Conservation (phyloP, 805 yeast genomes). For the Nakazawaea peltata region DNA sequence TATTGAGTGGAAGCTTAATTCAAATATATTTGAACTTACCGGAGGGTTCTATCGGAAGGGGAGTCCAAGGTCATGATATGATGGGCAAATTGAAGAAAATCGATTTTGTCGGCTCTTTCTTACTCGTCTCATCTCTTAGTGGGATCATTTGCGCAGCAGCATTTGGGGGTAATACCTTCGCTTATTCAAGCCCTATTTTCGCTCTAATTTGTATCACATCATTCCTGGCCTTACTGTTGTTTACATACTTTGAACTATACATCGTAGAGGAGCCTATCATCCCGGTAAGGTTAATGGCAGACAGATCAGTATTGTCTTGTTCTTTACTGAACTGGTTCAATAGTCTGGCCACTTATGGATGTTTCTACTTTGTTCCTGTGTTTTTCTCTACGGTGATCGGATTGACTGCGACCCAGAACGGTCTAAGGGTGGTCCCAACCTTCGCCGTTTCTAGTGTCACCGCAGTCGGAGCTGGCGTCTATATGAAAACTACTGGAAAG, state of each 20-base stretch:
- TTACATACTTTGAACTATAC: slow-evolving; percentile 42
- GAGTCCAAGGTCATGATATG: slow-evolving; percentile 35
- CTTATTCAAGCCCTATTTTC: slow-evolving; percentile 37
- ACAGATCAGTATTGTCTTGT: slow-evolving; percentile 55
- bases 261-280: slow-evolving; percentile 54
- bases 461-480: slow-evolving; percentile 56
- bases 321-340: slow-evolving; percentile 57
- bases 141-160: slow-evolving; percentile 56
- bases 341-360: slow-evolving; percentile 37
- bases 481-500: slow-evolving; percentile 61
- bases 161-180: slow-evolving; percentile 49
- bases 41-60: slow-evolving; percentile 46
- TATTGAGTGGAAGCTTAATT: slow-evolving; percentile 31
- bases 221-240: slow-evolving; percentile 25
- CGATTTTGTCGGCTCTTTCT: slow-evolving; percentile 55
- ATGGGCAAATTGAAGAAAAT: slow-evolving; percentile 45
- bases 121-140: slow-evolving; percentile 50
- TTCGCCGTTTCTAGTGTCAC: slow-evolving; percentile 64
- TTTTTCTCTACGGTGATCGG: slow-evolving; percentile 49
- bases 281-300: slow-evolving; percentile 46
- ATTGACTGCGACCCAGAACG: slow-evolving; percentile 45
- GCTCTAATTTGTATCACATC: neutral
- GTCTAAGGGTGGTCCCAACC: slow-evolving; percentile 41
- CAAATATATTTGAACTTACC: slow-evolving; percentile 29
- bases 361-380: slow-evolving; percentile 54